Percentiles rank a stretch among this genome's conserved stretches.
Conservation (phyloP, 176 grass and related monocot species). For the Tuctoria greenei region DNA sequence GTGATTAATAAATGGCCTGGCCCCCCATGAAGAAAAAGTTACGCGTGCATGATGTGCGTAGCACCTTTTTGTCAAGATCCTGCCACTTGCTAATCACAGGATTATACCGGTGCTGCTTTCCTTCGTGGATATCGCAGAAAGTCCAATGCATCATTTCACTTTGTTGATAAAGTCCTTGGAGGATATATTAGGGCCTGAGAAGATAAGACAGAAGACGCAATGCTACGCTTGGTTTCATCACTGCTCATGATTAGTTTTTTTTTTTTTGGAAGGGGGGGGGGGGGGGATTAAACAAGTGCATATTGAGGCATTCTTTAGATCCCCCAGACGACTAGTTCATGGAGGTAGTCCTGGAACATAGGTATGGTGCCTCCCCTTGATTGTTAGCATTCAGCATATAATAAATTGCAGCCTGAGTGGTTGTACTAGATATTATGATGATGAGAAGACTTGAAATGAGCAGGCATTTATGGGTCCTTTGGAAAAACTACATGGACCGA, state of each 20-base stretch:
- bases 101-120: constrained; percentile 27
- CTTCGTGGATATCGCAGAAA: constrained; percentile 40
- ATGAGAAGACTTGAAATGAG: no score
- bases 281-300: background rate
- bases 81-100: constrained; percentile 15
- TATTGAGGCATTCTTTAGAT: background rate
- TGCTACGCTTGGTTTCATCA: background rate
- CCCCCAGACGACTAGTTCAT: background rate
- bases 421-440: no score
- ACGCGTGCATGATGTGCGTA: no score
- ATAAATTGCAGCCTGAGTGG: no score
- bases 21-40: no score
- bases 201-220: constrained; percentile 17
- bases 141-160: constrained; percentile 34
- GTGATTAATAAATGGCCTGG: no score
- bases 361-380: background rate
- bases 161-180: constrained; percentile 19
- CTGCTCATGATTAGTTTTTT: constrained; percentile 15
- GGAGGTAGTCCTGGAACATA: constrained; percentile 5
- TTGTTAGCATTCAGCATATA: no score
- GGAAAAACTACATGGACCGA: no score
- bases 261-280: no score
- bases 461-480: no score
- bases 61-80: constrained; percentile 38
- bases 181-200: constrained; percentile 5